Evolutionary conservation across 2,329 filamentous ascomycete species (phyloP).

Genomic region (Aspergillus brasiliensis): DNA sequence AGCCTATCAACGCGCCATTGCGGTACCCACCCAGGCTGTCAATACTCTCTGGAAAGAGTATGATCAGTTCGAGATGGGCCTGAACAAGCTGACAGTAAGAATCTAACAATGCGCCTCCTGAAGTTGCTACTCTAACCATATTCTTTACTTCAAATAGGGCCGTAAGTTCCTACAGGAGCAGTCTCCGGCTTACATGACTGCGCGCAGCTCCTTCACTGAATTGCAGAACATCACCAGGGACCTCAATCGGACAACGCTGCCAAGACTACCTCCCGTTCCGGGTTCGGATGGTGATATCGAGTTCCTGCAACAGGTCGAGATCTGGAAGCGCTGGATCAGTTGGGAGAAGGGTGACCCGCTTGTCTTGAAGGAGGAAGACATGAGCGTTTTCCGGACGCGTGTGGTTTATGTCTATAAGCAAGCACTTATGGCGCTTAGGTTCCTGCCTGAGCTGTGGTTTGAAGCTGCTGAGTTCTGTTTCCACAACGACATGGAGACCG

Average conservation of each 20-base stretch:
- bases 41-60: slow-evolving; percentile 96
- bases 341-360: slow-evolving; percentile 96
- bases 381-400: slow-evolving; percentile 71
- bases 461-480: slow-evolving; percentile 93
- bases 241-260: slow-evolving; percentile 74
- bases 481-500: slow-evolving; percentile 69
- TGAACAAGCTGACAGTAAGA: slow-evolving; percentile 84
- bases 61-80: slow-evolving; percentile 88
- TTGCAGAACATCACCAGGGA: slow-evolving; percentile 84
- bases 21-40: slow-evolving; percentile 79
- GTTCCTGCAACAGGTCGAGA: slow-evolving; percentile 77
- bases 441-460: slow-evolving; percentile 95
- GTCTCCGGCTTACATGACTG: slow-evolving; percentile 93
- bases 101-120: not conserved
- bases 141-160: slow-evolving; percentile 57
- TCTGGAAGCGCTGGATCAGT: slow-evolving; percentile 91
- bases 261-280: slow-evolving; percentile 76
- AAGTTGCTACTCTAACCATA: slow-evolving; percentile 10
- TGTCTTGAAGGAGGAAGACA: slow-evolving; percentile 80
- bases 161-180: slow-evolving; percentile 93
- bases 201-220: slow-evolving; percentile 84
- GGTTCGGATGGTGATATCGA: slow-evolving; percentile 87
- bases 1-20: slow-evolving; percentile 87
- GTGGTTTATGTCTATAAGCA: slow-evolving; percentile 92
- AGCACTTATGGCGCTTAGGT: slow-evolving; percentile 86